These are phyloP conservation scores for Lactarius deliciosus DNA, from an alignment of 768 basidiomycete genomes.

Conservation along the genomic window DNA sequence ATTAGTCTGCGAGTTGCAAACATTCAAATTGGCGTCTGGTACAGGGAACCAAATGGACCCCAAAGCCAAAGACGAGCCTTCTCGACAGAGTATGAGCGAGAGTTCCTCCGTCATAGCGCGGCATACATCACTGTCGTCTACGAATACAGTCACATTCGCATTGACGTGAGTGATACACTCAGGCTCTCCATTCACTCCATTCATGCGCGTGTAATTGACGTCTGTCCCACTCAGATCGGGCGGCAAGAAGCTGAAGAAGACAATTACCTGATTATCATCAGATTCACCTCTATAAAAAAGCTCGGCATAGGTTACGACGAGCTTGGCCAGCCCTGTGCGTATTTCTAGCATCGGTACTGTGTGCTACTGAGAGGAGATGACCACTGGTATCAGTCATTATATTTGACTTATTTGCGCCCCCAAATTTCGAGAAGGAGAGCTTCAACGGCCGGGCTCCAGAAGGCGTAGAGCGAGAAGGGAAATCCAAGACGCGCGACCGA, in stretches of 20 bases:
- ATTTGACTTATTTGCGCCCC: conserved; percentile 43
- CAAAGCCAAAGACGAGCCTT: conserved; percentile 40
- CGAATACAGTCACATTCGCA: conserved; percentile 62
- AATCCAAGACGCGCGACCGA: conserved; percentile 51
- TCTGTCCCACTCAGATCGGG: conserved; percentile 12
- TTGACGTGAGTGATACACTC: conserved; percentile 56
- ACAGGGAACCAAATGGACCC: conserved; percentile 35
- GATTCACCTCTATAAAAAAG: conserved; percentile 25
- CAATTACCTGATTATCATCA: conserved; percentile 13
- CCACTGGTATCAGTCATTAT: conserved; percentile 13
- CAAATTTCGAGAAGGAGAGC: conserved; percentile 57
- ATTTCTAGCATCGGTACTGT: background rate
- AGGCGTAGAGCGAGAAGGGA: conserved; percentile 38
- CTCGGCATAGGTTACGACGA: conserved; percentile 25
- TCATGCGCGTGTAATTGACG: background rate
- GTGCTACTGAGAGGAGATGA: background rate
- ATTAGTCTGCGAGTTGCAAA: conserved; percentile 52
- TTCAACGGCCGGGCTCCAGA: conserved; percentile 53
- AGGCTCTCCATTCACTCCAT: too few relatives aligned
- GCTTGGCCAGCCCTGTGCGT: conserved; percentile 15
- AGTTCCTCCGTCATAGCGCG: conserved; percentile 45
- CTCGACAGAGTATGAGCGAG: conserved; percentile 68
- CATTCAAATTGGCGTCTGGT: conserved; percentile 68
- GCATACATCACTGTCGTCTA: conserved; percentile 65
- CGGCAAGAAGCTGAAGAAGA: conserved; percentile 24